A percentile compares a stretch with the other conserved stretches of the same genome.
These are phyloP conservation scores for Cadophora luteo-olivacea DNA, from an alignment of 2,329 filamentous ascomycete species.

Conservation along the genomic window DNA sequence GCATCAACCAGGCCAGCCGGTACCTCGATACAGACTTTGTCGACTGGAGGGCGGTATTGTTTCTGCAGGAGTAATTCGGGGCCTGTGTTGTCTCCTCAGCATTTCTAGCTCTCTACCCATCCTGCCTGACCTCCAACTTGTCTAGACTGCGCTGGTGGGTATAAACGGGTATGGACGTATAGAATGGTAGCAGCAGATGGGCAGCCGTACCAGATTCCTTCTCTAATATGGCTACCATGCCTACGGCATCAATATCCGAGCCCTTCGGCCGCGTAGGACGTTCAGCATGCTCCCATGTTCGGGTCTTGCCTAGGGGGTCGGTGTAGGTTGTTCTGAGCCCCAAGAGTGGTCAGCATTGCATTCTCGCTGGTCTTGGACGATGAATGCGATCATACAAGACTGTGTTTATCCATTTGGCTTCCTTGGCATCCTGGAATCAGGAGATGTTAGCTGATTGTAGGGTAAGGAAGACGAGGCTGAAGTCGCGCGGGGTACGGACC, in stretches of 20 bases:
- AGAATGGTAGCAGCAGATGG: not conserved
- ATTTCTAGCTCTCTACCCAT: not conserved
- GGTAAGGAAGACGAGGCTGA: not conserved
- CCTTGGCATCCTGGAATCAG: slow-evolving; percentile 6
- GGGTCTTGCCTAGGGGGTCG: slow-evolving; percentile 63
- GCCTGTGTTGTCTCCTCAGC: slow-evolving; percentile 16
- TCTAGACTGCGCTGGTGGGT: not conserved
- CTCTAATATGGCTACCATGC: slow-evolving; percentile 73
- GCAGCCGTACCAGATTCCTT: slow-evolving; percentile 51
- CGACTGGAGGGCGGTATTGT: slow-evolving; percentile 69
- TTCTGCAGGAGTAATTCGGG: slow-evolving; percentile 69
- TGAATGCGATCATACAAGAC: slow-evolving; percentile 12
- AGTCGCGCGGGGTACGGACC: slow-evolving; percentile 43
- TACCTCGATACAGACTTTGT: slow-evolving; percentile 66
- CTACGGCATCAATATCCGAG: slow-evolving; percentile 73
- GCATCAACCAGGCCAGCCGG: slow-evolving; percentile 69
- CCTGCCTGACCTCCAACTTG: not conserved
- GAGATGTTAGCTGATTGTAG: not conserved
- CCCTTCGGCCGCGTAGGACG: slow-evolving; percentile 69
- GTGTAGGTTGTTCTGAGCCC: slow-evolving; percentile 64
- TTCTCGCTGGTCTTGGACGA: not conserved
- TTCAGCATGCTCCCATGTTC: slow-evolving; percentile 77
- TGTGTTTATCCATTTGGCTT: slow-evolving; percentile 37
- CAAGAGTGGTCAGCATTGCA: slow-evolving; percentile 1
- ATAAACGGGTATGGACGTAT: not conserved